Conservation (phyloP, 805 yeast species). For the Cephaloascus albidus region DNA sequence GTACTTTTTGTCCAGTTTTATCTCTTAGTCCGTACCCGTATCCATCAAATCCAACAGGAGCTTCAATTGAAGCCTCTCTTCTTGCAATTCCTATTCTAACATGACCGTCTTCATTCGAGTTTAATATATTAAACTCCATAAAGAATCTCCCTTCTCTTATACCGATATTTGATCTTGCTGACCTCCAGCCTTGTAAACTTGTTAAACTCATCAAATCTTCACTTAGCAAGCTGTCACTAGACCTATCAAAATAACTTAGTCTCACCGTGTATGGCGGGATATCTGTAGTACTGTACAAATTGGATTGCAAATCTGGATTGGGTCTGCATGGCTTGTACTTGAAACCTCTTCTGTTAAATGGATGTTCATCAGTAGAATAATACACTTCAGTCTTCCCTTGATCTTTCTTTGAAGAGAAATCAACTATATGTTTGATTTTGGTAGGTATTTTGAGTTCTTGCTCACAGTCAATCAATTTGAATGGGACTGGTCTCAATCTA, state of each 20-base stretch:
- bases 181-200: constrained; percentile 70
- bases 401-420: too few relatives aligned
- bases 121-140: constrained; percentile 61
- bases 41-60: constrained; percentile 93
- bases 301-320: constrained; percentile 44
- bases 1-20: constrained; percentile 63
- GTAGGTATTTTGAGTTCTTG: not conserved
- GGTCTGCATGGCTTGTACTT: constrained; percentile 76
- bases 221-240: constrained; percentile 38
- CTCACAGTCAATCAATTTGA: not conserved
- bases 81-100: constrained; percentile 80
- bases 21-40: constrained; percentile 91
- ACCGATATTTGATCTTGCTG: constrained; percentile 64
- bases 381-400: constrained; percentile 12
- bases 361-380: constrained; percentile 61
- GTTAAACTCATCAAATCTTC: constrained; percentile 32
- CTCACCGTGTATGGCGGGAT: constrained; percentile 54
- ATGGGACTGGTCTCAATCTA: not conserved
- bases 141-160: constrained; percentile 74
- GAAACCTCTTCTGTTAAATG: constrained; percentile 71
- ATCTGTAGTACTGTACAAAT: constrained; percentile 66
- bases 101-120: constrained; percentile 35
- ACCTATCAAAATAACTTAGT: constrained; percentile 59
- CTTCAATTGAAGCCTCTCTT: constrained; percentile 82
- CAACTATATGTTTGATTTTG: not conserved